These are phyloP conservation scores for Hymenoscyphus repandus DNA, from an alignment of 2,329 filamentous ascomycete species.

Conservation along the genomic window DNA sequence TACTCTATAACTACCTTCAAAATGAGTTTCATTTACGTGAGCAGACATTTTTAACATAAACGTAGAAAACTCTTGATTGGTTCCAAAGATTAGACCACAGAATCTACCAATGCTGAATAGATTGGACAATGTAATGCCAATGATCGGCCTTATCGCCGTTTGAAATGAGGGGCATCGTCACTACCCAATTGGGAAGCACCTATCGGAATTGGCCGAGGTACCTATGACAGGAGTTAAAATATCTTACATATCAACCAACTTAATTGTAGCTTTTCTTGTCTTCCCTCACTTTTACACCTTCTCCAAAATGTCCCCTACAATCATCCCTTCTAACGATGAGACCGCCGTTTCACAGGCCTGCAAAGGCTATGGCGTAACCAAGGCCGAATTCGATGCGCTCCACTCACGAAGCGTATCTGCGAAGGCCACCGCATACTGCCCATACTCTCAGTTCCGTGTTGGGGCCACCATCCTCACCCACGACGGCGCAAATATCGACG, in stretches of 20 bases:
- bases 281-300: background rate
- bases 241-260: background rate
- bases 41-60: no score
- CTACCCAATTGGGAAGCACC: background rate
- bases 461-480: slow-evolving; percentile 70
- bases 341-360: slow-evolving; percentile 32
- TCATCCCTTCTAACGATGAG: slow-evolving; percentile 26
- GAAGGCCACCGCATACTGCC: slow-evolving; percentile 77
- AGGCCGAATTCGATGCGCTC: slow-evolving; percentile 60
- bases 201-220: background rate
- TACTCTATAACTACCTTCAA: no score
- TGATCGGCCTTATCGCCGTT: no score
- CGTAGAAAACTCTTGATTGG: no score
- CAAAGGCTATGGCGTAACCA: slow-evolving; percentile 46
- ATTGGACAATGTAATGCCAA: no score
- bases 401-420: slow-evolving; percentile 65
- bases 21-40: no score
- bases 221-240: background rate
- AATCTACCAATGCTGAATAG: no score
- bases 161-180: no score
- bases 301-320: slow-evolving; percentile 18
- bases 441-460: slow-evolving; percentile 68
- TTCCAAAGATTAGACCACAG: no score
- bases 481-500: slow-evolving; percentile 46
- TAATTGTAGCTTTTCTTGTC: background rate